Evolutionary conservation across 78 protist genomes (phyloP).

Genomic region (Trichosphaerium sp.): DNA sequence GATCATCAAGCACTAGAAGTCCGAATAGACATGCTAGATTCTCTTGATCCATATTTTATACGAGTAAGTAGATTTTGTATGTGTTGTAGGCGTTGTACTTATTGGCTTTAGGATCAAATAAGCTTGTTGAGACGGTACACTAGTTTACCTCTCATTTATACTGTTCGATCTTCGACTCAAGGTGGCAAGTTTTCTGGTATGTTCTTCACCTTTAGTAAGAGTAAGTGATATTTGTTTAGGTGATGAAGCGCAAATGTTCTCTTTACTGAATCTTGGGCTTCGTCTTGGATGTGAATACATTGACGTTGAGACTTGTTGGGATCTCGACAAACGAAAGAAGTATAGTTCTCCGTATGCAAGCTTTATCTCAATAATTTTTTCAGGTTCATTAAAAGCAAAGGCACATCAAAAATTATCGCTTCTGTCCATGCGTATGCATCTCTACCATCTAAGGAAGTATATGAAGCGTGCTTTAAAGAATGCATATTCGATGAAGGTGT

Average conservation of each 20-base stretch:
- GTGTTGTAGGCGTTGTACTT: neutral
- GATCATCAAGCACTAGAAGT: slow-evolving; percentile 44
- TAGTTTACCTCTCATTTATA: slow-evolving; percentile 20
- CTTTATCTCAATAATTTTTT: neutral
- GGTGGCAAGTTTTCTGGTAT: slow-evolving; percentile 38
- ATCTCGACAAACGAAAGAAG: neutral
- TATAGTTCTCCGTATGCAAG: neutral
- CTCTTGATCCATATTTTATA: neutral
- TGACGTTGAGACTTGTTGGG: slow-evolving; percentile 37
- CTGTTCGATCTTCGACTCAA: slow-evolving; percentile 22
- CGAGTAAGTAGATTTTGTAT: neutral
- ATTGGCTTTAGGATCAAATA: neutral
- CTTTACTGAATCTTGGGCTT: neutral
- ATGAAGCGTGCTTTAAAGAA: no score
- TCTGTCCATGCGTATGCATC: no score
- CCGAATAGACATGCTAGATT: slow-evolving; percentile 35
- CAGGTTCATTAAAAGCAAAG: neutral
- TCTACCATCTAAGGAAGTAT: no score
- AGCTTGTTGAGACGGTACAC: slow-evolving; percentile 23
- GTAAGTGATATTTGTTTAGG: slow-evolving; percentile 7
- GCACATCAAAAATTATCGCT: neutral
- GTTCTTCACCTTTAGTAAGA: neutral
- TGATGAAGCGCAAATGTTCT: neutral
- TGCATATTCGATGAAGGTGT: slow-evolving; percentile 6
- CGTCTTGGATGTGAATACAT: slow-evolving; percentile 42